Evolutionary conservation across 371 early-diverging fungal genomes (phyloP).

Genomic region (Mortierella sp.): DNA sequence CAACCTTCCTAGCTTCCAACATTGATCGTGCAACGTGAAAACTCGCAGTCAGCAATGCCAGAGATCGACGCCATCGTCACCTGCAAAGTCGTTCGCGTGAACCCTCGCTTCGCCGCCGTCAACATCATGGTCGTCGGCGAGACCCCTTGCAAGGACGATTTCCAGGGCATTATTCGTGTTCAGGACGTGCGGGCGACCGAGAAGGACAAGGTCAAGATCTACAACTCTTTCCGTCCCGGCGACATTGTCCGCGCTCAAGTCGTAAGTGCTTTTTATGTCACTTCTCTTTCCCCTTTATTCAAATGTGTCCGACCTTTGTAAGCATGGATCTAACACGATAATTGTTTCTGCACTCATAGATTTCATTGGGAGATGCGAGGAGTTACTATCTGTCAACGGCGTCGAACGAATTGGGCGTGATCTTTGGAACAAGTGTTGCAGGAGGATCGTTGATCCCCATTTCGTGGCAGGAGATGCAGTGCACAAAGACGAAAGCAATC

Average conservation of each 20-base stretch:
- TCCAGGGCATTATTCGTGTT: constrained; percentile 91
- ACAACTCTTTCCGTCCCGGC: constrained; percentile 93
- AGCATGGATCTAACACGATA: not conserved
- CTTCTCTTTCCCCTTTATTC: not conserved
- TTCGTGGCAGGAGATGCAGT: constrained; percentile 98
- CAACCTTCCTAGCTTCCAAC: constrained; percentile 60
- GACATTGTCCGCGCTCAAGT: constrained; percentile 92
- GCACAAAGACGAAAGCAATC: constrained; percentile 88
- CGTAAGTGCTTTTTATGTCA: constrained; percentile 33
- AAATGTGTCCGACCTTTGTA: not conserved
- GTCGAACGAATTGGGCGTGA: constrained; percentile 93
- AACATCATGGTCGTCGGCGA: constrained; percentile 91
- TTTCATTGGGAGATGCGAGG: constrained; percentile 93
- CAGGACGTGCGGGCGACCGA: constrained; percentile 97
- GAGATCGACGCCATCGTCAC: constrained; percentile 86
- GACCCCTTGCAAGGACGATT: constrained; percentile 90
- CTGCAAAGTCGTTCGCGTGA: constrained; percentile 89
- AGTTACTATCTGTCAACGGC: constrained; percentile 94
- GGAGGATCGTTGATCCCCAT: constrained; percentile 95
- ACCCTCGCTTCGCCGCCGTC: constrained; percentile 86
- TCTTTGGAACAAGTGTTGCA: constrained; percentile 91
- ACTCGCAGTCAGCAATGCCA: constrained; percentile 84
- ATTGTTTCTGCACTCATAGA: constrained; percentile 44
- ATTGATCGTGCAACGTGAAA: constrained; percentile 76
- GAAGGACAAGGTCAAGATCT: constrained; percentile 93